These are phyloP conservation scores for Floccularia luteovirens DNA, from an alignment of 768 basidiomycete species.

Conservation along the genomic window DNA sequence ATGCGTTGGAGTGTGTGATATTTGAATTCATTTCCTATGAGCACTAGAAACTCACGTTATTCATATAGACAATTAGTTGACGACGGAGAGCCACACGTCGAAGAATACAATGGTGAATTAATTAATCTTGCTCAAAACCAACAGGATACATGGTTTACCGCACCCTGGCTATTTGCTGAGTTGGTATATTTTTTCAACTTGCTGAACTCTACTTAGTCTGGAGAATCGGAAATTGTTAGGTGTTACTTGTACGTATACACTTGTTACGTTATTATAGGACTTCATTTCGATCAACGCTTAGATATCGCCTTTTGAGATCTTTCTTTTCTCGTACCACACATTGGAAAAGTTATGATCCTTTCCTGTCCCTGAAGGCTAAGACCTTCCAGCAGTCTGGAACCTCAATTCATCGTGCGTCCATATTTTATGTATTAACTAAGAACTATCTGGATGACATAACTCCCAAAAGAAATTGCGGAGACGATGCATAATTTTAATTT, in stretches of 20 bases:
- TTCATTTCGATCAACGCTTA: conserved; percentile 16
- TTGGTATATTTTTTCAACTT: conserved; percentile 30
- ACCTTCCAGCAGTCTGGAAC: conserved; percentile 74
- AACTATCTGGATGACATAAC: too few species aligned
- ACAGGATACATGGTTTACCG: conserved; percentile 79
- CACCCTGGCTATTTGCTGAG: conserved; percentile 97
- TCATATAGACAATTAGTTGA: conserved; percentile 52
- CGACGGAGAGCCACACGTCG: conserved; percentile 66
- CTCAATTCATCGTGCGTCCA: conserved; percentile 67
- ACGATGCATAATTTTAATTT: conserved; percentile 61
- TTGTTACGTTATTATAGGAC: background rate
- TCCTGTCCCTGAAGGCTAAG: conserved; percentile 68
- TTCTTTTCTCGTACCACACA: conserved; percentile 58
- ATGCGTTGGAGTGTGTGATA: conserved; percentile 48
- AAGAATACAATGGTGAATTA: conserved; percentile 76
- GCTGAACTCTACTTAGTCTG: too few species aligned
- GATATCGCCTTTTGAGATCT: conserved; percentile 78
- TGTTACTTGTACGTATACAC: conserved; percentile 57
- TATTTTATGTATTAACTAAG: too few species aligned
- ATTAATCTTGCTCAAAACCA: conserved; percentile 32
- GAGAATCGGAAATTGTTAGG: conserved; percentile 31
- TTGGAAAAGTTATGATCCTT: conserved; percentile 82
- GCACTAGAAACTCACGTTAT: background rate
- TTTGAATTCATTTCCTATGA: background rate
- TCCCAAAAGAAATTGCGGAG: conserved; percentile 59